Conservation (phyloP, 805 yeast species). For the Wickerhamiella australiensis region DNA sequence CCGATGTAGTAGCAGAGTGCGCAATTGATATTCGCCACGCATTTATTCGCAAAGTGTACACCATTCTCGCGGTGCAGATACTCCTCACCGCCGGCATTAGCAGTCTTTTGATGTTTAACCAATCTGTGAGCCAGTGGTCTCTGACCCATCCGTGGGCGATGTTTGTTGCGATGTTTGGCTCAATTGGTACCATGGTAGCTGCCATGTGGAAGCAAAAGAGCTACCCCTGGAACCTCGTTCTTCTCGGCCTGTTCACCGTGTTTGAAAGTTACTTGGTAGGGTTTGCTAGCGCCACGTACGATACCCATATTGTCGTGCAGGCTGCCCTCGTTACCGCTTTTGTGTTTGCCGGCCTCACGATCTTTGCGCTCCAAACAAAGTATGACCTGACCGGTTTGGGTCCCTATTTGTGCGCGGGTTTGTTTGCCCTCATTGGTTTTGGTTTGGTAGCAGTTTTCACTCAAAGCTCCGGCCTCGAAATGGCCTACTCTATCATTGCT, state of each 20-base stretch:
- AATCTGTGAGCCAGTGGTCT: constrained; percentile 43
- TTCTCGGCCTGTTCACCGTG: constrained; percentile 55
- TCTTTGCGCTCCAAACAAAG: constrained; percentile 64
- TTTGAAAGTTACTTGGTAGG: constrained; percentile 68
- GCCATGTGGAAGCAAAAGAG: constrained; percentile 50
- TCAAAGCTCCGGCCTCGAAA: constrained; percentile 46
- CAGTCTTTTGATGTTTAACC: constrained; percentile 36
- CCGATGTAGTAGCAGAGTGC: constrained; percentile 65
- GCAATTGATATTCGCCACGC: constrained; percentile 61
- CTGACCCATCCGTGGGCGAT: constrained; percentile 47
- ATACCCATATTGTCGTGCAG: constrained; percentile 51
- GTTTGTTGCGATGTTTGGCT: constrained; percentile 43
- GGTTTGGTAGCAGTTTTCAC: constrained; percentile 62
- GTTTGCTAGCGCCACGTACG: constrained; percentile 48
- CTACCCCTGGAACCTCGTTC: constrained; percentile 53
- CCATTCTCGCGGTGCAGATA: constrained; percentile 54
- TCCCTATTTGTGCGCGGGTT: constrained; percentile 42
- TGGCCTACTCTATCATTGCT: constrained; percentile 59
- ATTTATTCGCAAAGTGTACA: constrained; percentile 68
- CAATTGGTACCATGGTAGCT: constrained; percentile 53
- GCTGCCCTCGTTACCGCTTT: constrained; percentile 58
- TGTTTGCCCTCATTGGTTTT: constrained; percentile 60
- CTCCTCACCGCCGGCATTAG: constrained; percentile 50
- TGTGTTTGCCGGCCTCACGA: constrained; percentile 63
- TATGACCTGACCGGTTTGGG: constrained; percentile 64